Conservation (phyloP, 768 basidiomycete genomes). For the Amanita thiersii region DNA sequence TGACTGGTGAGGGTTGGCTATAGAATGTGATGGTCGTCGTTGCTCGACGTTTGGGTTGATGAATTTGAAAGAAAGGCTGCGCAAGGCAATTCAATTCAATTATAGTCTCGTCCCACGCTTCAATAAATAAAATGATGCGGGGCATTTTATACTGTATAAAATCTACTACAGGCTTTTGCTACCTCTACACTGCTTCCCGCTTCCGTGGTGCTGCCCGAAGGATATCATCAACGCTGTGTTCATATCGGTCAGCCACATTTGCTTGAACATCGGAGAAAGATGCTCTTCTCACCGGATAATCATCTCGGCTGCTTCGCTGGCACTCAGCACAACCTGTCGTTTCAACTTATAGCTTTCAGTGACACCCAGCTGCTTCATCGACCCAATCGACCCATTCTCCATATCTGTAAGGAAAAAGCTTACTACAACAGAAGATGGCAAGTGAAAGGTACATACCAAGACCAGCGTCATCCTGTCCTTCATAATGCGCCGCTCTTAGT, state of each 20-base stretch:
- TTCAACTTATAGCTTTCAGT: slow-evolving; percentile 99
- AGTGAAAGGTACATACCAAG: slow-evolving; percentile 48
- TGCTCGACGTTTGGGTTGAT: no score
- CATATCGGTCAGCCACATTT: slow-evolving; percentile 7
- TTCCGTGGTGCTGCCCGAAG: slow-evolving; percentile 77
- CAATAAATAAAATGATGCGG: no score
- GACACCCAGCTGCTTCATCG: slow-evolving; percentile 82
- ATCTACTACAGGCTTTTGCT: no score
- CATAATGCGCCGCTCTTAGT: slow-evolving; percentile 90
- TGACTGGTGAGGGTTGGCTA: no score
- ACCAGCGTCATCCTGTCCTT: slow-evolving; percentile 79
- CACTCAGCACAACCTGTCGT: slow-evolving; percentile 88
- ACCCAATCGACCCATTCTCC: slow-evolving; percentile 76
- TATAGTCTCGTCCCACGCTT: no score
- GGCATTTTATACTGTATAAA: no score
- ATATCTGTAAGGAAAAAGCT: slow-evolving; percentile 51
- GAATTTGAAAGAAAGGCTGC: no score
- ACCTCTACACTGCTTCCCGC: slow-evolving; percentile 63
- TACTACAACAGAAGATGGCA: not conserved
- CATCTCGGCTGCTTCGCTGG: slow-evolving; percentile 97
- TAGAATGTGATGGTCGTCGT: no score
- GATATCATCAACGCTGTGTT: slow-evolving; percentile 81
- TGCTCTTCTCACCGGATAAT: slow-evolving; percentile 67
- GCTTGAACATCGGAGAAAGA: not conserved
- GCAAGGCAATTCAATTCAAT: no score